Evolutionary conservation across 2,329 filamentous ascomycete species (phyloP).

Genomic region (Neurospora sp.): DNA sequence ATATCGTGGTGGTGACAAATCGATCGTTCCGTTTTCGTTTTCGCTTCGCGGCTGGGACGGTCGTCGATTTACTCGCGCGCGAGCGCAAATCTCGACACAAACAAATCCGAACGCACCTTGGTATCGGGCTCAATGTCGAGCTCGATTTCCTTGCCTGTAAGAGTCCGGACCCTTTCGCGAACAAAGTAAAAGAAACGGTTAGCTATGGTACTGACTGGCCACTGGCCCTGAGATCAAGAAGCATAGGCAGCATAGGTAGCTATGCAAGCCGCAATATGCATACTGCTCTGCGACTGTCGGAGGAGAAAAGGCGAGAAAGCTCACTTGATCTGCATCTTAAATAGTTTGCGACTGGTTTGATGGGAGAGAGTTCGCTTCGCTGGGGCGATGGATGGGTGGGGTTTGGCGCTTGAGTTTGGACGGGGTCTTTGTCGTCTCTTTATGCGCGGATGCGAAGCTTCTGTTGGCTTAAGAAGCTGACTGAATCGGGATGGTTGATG

Average conservation of each 20-base stretch:
- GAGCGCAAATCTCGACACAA: background rate
- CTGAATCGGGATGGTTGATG: background rate
- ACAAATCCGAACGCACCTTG: slow-evolving; percentile 51
- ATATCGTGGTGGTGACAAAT: background rate
- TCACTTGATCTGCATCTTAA: background rate
- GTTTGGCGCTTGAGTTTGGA: background rate
- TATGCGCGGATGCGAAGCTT: background rate
- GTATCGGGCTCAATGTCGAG: slow-evolving; percentile 91
- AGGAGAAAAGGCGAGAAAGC: background rate
- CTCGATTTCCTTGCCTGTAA: slow-evolving; percentile 98
- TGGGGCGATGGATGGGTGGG: background rate
- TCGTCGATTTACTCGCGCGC: background rate
- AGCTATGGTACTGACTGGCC: background rate
- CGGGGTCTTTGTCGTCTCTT: background rate
- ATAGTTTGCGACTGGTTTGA: background rate
- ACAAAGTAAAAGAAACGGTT: background rate
- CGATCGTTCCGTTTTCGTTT: background rate
- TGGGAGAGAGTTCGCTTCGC: background rate
- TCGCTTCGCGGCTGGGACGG: background rate
- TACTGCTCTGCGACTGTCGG: background rate
- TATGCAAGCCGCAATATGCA: background rate
- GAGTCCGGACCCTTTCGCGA: slow-evolving; percentile 71
- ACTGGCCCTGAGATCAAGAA: background rate
- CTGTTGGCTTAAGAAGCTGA: background rate
- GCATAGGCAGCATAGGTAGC: background rate